Percentiles rank a stretch among this genome's conserved stretches.
Evolutionary conservation across 176 grass and related monocot species (phyloP).

Genomic region (Saccharum officinarum): DNA sequence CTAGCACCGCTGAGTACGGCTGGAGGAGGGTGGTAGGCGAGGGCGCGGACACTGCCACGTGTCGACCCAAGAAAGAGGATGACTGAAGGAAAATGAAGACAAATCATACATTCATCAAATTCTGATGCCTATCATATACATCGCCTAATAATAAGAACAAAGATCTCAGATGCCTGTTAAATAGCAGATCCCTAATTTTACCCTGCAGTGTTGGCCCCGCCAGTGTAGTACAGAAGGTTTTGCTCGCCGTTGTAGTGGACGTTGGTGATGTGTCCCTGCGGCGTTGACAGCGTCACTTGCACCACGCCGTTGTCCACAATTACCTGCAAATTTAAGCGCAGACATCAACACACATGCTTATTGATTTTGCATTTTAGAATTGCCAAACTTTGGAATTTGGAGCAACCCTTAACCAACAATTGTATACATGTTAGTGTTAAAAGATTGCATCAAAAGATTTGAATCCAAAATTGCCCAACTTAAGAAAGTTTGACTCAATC

Average conservation of each 20-base stretch:
- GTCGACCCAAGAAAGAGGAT: no score
- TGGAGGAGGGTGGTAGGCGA: no score
- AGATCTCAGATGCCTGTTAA: not conserved
- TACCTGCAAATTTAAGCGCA: conserved; percentile 22
- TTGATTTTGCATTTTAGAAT: not conserved
- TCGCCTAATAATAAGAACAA: no score
- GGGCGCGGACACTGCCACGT: no score
- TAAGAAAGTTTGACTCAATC: no score
- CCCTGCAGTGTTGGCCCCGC: conserved; percentile 38
- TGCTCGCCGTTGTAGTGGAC: conserved; percentile 51
- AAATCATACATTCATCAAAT: no score
- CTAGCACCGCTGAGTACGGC: no score
- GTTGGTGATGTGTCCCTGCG: conserved; percentile 50
- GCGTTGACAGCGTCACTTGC: conserved; percentile 54
- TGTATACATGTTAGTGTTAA: not conserved
- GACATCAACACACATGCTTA: not conserved
- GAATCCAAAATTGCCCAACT: no score
- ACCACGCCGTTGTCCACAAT: conserved; percentile 70
- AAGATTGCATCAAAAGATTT: no score
- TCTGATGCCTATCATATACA: no score
- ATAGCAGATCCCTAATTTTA: not conserved
- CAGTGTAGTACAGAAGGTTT: conserved; percentile 43
- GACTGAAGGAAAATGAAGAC: no score
- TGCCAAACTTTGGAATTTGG: not conserved
- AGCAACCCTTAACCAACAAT: not conserved